These are phyloP conservation scores for Syzygium aromaticum DNA, from an alignment of 345 rosid genomes.

Conservation along the genomic window DNA sequence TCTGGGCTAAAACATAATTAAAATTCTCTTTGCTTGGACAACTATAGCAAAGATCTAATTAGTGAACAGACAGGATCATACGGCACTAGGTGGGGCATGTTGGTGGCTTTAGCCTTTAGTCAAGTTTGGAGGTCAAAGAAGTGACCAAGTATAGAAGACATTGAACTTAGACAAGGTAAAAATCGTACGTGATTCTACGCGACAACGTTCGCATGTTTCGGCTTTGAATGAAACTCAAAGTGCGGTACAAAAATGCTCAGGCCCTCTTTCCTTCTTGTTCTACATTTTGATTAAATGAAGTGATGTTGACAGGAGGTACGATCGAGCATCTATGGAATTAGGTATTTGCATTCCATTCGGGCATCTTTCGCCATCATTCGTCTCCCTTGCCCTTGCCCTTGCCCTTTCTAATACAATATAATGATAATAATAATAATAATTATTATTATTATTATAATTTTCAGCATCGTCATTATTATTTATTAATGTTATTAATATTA, in stretches of 20 bases:
- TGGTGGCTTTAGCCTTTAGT: neutral
- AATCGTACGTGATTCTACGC: neutral
- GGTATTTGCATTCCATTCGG: conserved; percentile 15
- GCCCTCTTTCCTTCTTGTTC: neutral
- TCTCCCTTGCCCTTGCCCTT: no score
- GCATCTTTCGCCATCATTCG: conserved; percentile 13
- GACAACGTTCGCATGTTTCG: neutral
- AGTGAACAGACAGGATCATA: neutral
- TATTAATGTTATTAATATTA: neutral
- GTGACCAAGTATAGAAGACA: neutral
- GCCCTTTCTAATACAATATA: neutral
- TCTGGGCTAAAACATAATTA: neutral
- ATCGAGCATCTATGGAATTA: conserved; percentile 11
- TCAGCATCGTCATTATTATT: neutral
- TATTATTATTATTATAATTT: neutral
- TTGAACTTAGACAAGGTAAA: neutral
- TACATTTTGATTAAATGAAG: neutral
- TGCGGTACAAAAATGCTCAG: neutral
- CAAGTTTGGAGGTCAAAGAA: neutral
- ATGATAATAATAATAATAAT: no score
- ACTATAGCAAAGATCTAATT: neutral
- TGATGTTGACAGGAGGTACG: conserved; percentile 8
- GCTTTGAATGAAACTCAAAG: neutral
- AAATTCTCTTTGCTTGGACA: neutral
- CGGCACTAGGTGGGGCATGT: neutral